These are phyloP conservation scores for Rosa multiflora DNA, from an alignment of 306 rosid genomes.

Conservation along the genomic window DNA sequence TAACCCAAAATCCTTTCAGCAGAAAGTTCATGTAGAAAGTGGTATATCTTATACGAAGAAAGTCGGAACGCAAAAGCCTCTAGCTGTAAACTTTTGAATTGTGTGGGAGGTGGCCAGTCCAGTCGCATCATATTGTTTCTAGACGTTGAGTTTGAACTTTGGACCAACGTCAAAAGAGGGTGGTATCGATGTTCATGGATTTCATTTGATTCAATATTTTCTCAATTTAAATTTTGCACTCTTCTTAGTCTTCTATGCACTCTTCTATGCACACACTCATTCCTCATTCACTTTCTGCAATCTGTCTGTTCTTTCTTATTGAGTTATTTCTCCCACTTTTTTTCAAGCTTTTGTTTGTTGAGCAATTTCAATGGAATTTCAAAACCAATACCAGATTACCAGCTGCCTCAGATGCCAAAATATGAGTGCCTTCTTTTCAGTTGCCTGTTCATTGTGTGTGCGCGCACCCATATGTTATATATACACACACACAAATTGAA, in stretches of 20 bases:
- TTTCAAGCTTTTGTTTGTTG: background rate
- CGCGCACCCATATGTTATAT: too few species aligned
- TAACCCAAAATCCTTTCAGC: background rate
- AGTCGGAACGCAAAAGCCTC: background rate
- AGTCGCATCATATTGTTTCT: slow-evolving; percentile 4
- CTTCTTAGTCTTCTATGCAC: too few species aligned
- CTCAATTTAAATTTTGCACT: background rate
- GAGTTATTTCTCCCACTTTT: background rate
- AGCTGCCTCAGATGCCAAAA: slow-evolving; percentile 11
- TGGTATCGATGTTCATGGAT: background rate
- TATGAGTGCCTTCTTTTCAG: slow-evolving; percentile 37
- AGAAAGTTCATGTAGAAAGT: background rate
- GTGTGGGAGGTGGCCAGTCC: background rate
- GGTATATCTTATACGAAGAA: background rate
- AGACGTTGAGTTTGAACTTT: background rate
- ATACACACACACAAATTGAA: background rate
- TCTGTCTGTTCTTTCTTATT: background rate
- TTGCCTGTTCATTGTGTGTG: background rate
- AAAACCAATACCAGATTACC: slow-evolving; percentile 18
- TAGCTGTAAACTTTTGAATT: background rate
- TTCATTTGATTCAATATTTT: background rate
- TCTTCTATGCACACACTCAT: background rate
- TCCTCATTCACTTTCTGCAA: background rate
- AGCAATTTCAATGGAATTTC: slow-evolving; percentile 5
- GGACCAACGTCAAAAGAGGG: background rate